Percentiles rank a stretch among this genome's conserved stretches.
phyloP scores from a whole-genome alignment of 2,329 filamentous ascomycete species.

The Diaporthe capsici region DNA sequence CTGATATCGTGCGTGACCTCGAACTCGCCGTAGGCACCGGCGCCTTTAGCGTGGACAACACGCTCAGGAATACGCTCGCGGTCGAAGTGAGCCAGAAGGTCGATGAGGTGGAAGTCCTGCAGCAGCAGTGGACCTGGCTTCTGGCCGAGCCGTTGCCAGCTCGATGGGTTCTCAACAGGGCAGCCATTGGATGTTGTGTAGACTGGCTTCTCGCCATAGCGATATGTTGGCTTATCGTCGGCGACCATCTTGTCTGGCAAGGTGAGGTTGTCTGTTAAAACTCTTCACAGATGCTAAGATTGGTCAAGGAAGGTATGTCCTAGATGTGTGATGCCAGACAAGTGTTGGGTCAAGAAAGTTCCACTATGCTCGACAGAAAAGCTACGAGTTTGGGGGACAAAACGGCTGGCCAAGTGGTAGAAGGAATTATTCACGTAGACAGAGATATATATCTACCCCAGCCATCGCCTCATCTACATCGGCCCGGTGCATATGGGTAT shows the following conservation, averaged over 20 bases:
- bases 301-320: neutral
- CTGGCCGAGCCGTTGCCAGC: constrained; percentile 64
- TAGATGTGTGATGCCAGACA: neutral
- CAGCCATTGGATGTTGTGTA: constrained; percentile 74
- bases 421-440: neutral
- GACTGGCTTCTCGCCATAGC: constrained; percentile 70
- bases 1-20: constrained; percentile 45
- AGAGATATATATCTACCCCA: constrained; percentile 2
- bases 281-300: constrained; percentile 21
- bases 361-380: neutral
- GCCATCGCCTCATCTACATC: constrained; percentile 21
- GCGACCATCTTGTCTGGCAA: constrained; percentile 55
- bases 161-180: constrained; percentile 64
- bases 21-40: constrained; percentile 47
- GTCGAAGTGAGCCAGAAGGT: constrained; percentile 69
- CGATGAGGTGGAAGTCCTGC: constrained; percentile 76
- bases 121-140: constrained; percentile 70
- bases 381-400: neutral
- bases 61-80: constrained; percentile 51
- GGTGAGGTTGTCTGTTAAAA: constrained; percentile 35
- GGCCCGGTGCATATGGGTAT: constrained; percentile 18
- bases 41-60: constrained; percentile 48
- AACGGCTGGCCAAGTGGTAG: neutral
- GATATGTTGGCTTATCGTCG: constrained; percentile 61
- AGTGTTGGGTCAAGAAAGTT: neutral